phyloP scores from a whole-genome alignment of 2,329 filamentous ascomycete species.

The Coniochaeta sp. region DNA sequence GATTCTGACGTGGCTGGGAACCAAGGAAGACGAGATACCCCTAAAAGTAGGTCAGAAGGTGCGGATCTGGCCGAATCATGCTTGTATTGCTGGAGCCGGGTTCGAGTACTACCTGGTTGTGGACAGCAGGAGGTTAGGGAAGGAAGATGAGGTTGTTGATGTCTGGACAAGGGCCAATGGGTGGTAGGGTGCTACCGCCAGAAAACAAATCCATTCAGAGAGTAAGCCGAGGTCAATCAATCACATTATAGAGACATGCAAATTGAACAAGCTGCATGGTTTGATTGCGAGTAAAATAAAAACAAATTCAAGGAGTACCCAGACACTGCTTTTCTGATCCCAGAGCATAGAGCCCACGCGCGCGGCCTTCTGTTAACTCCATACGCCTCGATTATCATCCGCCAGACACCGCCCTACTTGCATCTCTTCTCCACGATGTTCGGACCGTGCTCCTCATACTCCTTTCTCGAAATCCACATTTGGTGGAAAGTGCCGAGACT shows the following conservation, averaged over 20 bases:
- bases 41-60: constrained; percentile 59
- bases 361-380: constrained; percentile 3
- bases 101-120: constrained; percentile 70
- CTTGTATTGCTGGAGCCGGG: constrained; percentile 66
- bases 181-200: constrained; percentile 40
- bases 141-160: constrained; percentile 60
- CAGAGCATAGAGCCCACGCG: neutral
- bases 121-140: constrained; percentile 48
- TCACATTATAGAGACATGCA: too few relatives aligned
- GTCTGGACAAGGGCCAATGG: constrained; percentile 67
- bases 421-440: constrained; percentile 93
- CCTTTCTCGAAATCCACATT: constrained; percentile 97
- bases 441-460: constrained; percentile 92
- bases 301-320: neutral
- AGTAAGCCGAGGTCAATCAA: neutral
- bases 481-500: constrained; percentile 97
- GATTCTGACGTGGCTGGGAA: constrained; percentile 53
- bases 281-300: neutral
- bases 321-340: neutral
- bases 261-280: neutral
- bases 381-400: neutral
- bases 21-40: constrained; percentile 35
- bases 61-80: constrained; percentile 72
- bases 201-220: too few relatives aligned
- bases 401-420: constrained; percentile 47